These are phyloP conservation scores for Saturnispora kantuleensis DNA, from an alignment of 805 yeast species.

Conservation along the genomic window DNA sequence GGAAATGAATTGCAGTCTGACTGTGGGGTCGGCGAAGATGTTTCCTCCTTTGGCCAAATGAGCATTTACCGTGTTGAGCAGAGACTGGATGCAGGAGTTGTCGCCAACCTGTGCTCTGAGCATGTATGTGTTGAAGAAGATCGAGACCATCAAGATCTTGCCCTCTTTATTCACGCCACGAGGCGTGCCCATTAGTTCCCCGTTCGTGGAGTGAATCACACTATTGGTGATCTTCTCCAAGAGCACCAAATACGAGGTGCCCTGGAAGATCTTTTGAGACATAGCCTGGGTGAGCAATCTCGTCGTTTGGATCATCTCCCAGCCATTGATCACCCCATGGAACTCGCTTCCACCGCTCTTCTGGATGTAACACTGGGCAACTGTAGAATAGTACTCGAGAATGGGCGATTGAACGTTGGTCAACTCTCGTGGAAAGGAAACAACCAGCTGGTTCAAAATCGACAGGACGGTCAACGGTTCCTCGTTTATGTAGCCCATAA, in stretches of 20 bases:
- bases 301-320: neutral
- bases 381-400: neutral
- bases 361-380: neutral
- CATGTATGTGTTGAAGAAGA: no score
- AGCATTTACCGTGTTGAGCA: no score
- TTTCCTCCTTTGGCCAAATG: no score
- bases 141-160: no score
- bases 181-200: no score
- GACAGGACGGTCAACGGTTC: neutral
- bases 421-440: neutral
- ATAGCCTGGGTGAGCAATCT: neutral
- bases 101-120: no score
- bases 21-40: no score
- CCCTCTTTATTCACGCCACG: no score
- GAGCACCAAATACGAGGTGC: neutral
- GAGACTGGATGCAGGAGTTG: no score
- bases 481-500: neutral
- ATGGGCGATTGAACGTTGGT: neutral
- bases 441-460: neutral
- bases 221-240: slow-evolving; percentile 1
- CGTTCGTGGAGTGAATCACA: neutral
- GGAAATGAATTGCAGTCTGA: no score
- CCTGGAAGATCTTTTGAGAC: neutral
- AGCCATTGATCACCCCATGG: slow-evolving; percentile 2
- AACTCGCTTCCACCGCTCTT: neutral